These are phyloP conservation scores for Naganishia albida DNA, from an alignment of 1,284 basidiomycete species.

Conservation along the genomic window DNA sequence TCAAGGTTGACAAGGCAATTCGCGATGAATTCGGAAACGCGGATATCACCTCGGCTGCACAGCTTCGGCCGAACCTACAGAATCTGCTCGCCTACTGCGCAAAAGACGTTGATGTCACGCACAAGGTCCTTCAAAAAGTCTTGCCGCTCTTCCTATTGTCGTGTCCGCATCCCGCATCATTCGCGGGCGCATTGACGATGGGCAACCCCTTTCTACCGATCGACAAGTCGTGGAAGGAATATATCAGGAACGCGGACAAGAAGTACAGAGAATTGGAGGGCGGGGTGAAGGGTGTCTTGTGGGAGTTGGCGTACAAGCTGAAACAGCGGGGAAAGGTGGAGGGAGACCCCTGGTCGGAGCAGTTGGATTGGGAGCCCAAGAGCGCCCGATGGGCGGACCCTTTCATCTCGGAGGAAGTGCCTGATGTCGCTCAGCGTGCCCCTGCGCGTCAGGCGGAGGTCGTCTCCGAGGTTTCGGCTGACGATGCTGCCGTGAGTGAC, in stretches of 20 bases:
- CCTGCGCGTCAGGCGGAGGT: background rate
- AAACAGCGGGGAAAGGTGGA: constrained; percentile 67
- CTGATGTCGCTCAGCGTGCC: background rate
- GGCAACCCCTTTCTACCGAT: constrained; percentile 89
- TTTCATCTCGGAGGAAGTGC: constrained; percentile 2
- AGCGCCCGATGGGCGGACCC: constrained; percentile 60
- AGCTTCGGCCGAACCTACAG: constrained; percentile 68
- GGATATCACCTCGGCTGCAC: constrained; percentile 51
- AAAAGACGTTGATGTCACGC: constrained; percentile 79
- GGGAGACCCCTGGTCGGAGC: constrained; percentile 80
- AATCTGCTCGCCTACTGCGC: constrained; percentile 88
- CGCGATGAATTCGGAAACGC: constrained; percentile 70
- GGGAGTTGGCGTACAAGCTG: constrained; percentile 64
- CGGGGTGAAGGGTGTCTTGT: constrained; percentile 67
- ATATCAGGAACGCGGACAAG: constrained; percentile 73
- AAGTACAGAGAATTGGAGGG: constrained; percentile 76
- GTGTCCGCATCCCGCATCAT: constrained; percentile 91
- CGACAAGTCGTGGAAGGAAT: constrained; percentile 82
- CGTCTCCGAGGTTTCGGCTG: background rate
- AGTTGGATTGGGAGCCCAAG: constrained; percentile 96
- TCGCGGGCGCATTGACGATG: constrained; percentile 89
- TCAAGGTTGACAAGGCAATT: constrained; percentile 75
- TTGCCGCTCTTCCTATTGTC: constrained; percentile 80
- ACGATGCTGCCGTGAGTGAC: too few relatives aligned
- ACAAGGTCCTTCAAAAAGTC: constrained; percentile 75